Percentiles rank a stretch among this genome's conserved stretches.
Conservation (phyloP, 2,329 filamentous ascomycete species). For the Colletotrichum simmondsii region DNA sequence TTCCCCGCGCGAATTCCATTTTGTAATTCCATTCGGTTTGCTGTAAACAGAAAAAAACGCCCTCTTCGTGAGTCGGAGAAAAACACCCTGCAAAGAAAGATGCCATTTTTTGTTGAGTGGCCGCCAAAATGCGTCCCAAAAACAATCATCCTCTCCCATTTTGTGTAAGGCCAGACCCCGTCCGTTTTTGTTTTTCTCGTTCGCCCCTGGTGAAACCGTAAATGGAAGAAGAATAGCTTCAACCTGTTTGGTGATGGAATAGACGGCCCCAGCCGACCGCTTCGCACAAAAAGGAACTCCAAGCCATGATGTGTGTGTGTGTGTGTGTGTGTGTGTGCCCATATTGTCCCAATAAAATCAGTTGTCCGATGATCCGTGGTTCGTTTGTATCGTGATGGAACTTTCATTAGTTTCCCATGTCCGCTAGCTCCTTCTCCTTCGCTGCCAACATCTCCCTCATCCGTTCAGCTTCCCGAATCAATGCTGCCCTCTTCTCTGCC, state of each 20-base stretch:
- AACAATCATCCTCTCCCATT: neutral
- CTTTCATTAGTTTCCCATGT: constrained; percentile 38
- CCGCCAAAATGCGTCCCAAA: constrained; percentile 22
- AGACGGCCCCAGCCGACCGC: constrained; percentile 1
- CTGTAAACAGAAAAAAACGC: constrained; percentile 25
- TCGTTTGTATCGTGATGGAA: constrained; percentile 28
- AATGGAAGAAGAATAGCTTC: neutral
- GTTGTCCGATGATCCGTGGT: neutral
- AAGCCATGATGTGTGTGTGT: constrained; percentile 5
- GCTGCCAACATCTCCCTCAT: constrained; percentile 79
- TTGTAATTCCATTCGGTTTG: neutral
- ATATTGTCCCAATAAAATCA: neutral
- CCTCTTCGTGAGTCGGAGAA: constrained; percentile 4
- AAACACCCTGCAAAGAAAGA: constrained; percentile 15
- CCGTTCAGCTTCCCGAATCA: constrained; percentile 78
- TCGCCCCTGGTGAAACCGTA: neutral
- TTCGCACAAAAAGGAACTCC: constrained; percentile 17
- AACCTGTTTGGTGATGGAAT: neutral
- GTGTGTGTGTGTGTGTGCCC: constrained; percentile 13
- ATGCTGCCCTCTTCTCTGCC: constrained; percentile 70
- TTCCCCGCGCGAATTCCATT: neutral
- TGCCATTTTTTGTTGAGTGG: constrained; percentile 7
- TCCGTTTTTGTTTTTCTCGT: constrained; percentile 17
- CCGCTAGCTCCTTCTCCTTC: constrained; percentile 79
- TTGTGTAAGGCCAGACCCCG: constrained; percentile 8